phyloP scores from a whole-genome alignment of 805 yeast species.

The Pichia occidentalis region DNA sequence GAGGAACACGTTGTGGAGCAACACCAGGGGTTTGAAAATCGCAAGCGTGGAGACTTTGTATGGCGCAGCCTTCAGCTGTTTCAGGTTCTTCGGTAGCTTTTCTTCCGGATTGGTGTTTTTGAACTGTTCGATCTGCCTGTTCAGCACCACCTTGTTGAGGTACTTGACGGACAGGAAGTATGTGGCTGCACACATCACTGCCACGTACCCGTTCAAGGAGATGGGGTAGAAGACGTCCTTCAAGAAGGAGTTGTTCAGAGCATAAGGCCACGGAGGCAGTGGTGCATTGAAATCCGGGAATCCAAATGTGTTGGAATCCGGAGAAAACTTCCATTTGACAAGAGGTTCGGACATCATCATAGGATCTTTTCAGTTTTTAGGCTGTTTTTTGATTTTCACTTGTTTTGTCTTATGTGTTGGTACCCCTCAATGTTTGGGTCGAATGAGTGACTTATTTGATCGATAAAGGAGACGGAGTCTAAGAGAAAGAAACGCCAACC shows the following conservation, averaged over 20 bases:
- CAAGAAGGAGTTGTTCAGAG: conserved; percentile 18
- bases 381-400: too few species aligned
- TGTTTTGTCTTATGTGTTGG: too few species aligned
- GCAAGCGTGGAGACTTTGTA: conserved; percentile 37
- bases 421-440: too few species aligned
- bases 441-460: too few species aligned
- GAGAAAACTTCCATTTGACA: conserved; percentile 20
- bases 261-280: conserved; percentile 26
- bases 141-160: conserved; percentile 41
- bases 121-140: conserved; percentile 37
- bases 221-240: conserved; percentile 30
- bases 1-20: conserved; percentile 53
- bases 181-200: conserved; percentile 48
- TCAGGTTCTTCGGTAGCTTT: conserved; percentile 23
- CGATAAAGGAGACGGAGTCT: too few species aligned
- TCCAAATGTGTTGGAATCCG: conserved; percentile 23
- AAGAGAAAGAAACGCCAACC: too few species aligned
- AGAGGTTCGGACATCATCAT: conserved; percentile 14
- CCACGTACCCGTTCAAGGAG: conserved; percentile 46
- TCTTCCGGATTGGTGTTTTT: conserved; percentile 23
- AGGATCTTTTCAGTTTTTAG: too few species aligned
- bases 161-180: conserved; percentile 55
- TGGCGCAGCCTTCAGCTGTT: conserved; percentile 49
- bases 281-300: conserved; percentile 24
- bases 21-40: conserved; percentile 47